Base-by-base conservation (phyloP, 23 red algal genomes). In the Agarophyton chilense region DNA sequence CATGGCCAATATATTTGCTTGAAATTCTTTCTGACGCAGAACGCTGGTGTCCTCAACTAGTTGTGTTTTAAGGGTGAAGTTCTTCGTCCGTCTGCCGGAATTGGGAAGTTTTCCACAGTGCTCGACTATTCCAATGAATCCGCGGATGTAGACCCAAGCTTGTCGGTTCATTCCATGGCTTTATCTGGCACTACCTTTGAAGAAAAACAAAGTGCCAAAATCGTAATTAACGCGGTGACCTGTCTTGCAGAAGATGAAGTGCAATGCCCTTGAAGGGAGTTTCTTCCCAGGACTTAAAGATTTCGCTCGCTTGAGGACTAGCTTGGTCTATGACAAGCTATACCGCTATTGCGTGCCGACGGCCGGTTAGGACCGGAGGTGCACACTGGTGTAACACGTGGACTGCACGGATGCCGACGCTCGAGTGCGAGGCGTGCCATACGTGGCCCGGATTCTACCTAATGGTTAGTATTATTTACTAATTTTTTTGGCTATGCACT, bases 181-280 rank as follows among this genome's bases (percentile, higher is more conserved):
- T 13, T 80, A 2, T 58, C 51, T 1, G 77, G 54, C 29, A 17
- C 21, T 43, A 18, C 11, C 5, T 4, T 24, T 29, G 68, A 74
- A 0, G 43, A 74, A 29, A 74, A 49, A 16, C 2, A 25, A 18
- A 80, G 33, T 2, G 1, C 46, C 35, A 13, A 6, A 17, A 58
- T 38, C 14, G n/a, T 80, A 42, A 58, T 80, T 17, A 58, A 55
- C 54, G 77, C 77, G 0, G 54, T 29, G n/a, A 22, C 19, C 0
- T 80, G 51, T 29, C 21, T 89, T 36, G 51, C 71, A 4, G 71
- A 74, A 50, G 71, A 56, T n/a, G n/a, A n/a, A n/a, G n/a, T n/a
- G n/a, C n/a, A n/a, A n/a, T n/a, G n/a, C n/a, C n/a, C n/a, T n/a
- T n/a, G n/a, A n/a, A n/a, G n/a, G n/a, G n/a, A n/a, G n/a, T n/a